Percentiles rank a stretch among this genome's conserved stretches.
Evolutionary conservation across 352 stramenopile genomes (phyloP).

Genomic region (Phytopythium delawarense): DNA sequence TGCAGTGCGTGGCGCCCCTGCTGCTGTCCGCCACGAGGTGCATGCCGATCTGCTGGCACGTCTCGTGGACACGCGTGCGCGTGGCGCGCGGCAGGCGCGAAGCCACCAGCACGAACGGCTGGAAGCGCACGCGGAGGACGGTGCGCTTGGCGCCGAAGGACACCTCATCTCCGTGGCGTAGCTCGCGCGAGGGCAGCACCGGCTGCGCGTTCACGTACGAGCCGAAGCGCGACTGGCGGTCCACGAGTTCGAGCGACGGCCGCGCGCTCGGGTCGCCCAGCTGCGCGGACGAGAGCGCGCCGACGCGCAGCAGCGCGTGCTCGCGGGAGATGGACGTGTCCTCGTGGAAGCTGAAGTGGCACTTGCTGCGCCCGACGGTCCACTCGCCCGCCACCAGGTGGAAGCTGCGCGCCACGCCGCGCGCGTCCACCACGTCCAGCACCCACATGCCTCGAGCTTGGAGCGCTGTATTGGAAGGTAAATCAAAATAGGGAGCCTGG

Average conservation of each 20-base stretch:
- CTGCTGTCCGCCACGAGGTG: conserved; percentile 56
- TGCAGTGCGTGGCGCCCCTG: conserved; percentile 76
- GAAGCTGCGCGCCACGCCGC: conserved; percentile 46
- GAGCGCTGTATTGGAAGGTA: too few relatives aligned
- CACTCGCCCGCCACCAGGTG: conserved; percentile 82
- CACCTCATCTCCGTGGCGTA: conserved; percentile 69
- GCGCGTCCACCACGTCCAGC: conserved; percentile 54
- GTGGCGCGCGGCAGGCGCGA: conserved; percentile 65
- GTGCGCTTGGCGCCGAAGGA: conserved; percentile 84
- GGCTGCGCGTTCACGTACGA: conserved; percentile 85
- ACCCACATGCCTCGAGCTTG: conserved; percentile 52
- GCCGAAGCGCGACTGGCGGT: conserved; percentile 82
- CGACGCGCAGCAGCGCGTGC: conserved; percentile 73
- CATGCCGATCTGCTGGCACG: conserved; percentile 79
- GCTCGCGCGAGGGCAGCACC: conserved; percentile 33
- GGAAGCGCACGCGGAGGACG: conserved; percentile 76
- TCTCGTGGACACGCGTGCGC: conserved; percentile 59
- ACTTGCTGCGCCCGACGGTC: conserved; percentile 79
- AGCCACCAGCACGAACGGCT: conserved; percentile 73
- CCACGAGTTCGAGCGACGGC: conserved; percentile 65
- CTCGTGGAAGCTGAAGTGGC: conserved; percentile 80
- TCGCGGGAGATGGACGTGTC: conserved; percentile 81
- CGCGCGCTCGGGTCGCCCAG: conserved; percentile 49
- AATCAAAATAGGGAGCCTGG: too few relatives aligned
- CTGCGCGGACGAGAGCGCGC: conserved; percentile 52